These are phyloP conservation scores for Trichoderma polysporum DNA, from an alignment of 2,329 filamentous ascomycete genomes.

Conservation along the genomic window DNA sequence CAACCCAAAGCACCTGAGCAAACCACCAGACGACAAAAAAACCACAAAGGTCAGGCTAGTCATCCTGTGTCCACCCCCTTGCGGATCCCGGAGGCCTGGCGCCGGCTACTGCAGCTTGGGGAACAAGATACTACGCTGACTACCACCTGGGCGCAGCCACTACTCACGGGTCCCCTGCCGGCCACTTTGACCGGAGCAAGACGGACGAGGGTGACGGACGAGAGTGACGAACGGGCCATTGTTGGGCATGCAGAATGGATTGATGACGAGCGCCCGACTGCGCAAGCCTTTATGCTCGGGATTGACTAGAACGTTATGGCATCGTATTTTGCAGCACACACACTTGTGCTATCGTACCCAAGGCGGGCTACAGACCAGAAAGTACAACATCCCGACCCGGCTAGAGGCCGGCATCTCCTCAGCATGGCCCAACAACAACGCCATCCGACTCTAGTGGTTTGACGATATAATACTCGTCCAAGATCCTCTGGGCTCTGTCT, in stretches of 20 bases:
- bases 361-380: too few species aligned
- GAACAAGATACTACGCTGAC: background rate
- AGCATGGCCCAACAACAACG: slow-evolving; percentile 11
- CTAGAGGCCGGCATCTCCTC: background rate
- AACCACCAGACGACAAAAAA: background rate
- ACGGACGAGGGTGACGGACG: background rate
- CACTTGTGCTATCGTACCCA: background rate
- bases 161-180: slow-evolving; percentile 2
- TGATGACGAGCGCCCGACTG: slow-evolving; percentile 1
- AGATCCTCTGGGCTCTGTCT: background rate
- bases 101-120: slow-evolving; percentile 18
- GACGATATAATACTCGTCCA: slow-evolving; percentile 3
- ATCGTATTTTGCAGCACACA: background rate
- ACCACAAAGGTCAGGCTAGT: background rate
- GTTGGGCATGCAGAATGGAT: background rate
- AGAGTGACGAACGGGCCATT: background rate
- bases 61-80: background rate
- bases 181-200: background rate
- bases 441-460: slow-evolving; percentile 4
- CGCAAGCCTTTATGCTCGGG: background rate
- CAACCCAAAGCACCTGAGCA: slow-evolving; percentile 2
- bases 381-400: background rate
- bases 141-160: slow-evolving; percentile 3
- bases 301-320: background rate
- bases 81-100: slow-evolving; percentile 17